Base-by-base conservation (phyloP, 2,329 filamentous ascomycete genomes). In the Truncatella angustata region DNA sequence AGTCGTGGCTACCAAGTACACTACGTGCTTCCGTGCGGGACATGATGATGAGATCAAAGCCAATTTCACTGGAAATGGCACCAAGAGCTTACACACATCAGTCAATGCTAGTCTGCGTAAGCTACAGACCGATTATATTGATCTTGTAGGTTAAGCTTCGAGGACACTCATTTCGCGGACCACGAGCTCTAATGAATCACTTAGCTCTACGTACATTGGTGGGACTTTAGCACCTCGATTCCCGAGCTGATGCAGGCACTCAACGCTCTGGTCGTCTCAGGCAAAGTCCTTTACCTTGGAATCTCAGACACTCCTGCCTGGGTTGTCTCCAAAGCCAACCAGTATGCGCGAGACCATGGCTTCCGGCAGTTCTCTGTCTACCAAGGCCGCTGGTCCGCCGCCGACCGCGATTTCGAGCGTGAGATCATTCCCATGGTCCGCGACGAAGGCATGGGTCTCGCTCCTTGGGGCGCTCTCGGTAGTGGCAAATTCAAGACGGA, bases 1-100 rank as follows among this genome's bases (percentile, higher is more conserved):
- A 78, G 85, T 90, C 14, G 73, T 90, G 50, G 85, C 86, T 1
- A 89, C 86, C 51, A 90, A 90, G 64, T 88, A 77, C 65, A 83
- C 82, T 1, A 85, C 79, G 21, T 79, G 79, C 61, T 87, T 78
- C 66, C 70, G 70, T 21, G 58, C 70, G n/a, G 73, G 74, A 1
- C 42, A 64, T 2, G 66, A 64, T 2, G 66, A 70, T 9, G 66
- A 67, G 11, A 74, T 81, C 54, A 72, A 72, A 60, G 74, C 75
- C 58, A 85, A 84, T 60, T 77, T 65, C 53, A 70, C 69, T 21
- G 85, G 85, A 2, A 87, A 87, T 61, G 77, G 80, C 16, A 72
- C 79, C 37, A 89, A 88, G 69, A 83, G 77, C 52, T 63, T 89
- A 35, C 75, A 77, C 39, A 61, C 71, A 1, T 85, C 81, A 1